These are phyloP conservation scores for Penicillium flavigenum DNA, from an alignment of 495 filamentous ascomycete genomes.

Conservation along the genomic window DNA sequence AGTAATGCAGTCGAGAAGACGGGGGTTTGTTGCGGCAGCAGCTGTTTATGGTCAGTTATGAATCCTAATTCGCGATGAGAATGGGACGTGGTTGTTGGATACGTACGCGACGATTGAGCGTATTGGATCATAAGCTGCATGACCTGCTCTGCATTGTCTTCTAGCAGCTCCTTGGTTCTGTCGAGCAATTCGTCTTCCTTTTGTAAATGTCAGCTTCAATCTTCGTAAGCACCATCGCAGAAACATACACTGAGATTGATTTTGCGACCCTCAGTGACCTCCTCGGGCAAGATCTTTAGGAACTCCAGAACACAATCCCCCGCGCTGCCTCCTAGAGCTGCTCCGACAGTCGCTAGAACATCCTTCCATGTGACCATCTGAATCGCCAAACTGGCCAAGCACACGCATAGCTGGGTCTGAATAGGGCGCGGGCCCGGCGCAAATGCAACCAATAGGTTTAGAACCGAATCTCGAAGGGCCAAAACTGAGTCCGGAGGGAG, in stretches of 20 bases:
- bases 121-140: constrained; percentile 83
- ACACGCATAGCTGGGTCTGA: constrained; percentile 91
- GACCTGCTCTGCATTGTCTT: constrained; percentile 85
- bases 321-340: constrained; percentile 71
- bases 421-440: constrained; percentile 85
- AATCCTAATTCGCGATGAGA: background rate
- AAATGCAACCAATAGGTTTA: constrained; percentile 74
- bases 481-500: constrained; percentile 72
- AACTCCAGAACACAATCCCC: constrained; percentile 90
- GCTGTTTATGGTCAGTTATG: constrained; percentile 29
- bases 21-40: constrained; percentile 79
- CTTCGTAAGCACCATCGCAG: background rate
- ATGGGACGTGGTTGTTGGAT: background rate
- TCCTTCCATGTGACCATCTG: constrained; percentile 97
- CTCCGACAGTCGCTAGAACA: constrained; percentile 77
- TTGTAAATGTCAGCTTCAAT: constrained; percentile 4
- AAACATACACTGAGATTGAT: constrained; percentile 95
- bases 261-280: constrained; percentile 98
- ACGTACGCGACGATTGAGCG: constrained; percentile 82
- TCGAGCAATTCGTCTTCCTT: constrained; percentile 88
- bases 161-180: constrained; percentile 82
- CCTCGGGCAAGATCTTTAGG: constrained; percentile 92
- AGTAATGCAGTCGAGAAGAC: constrained; percentile 88
- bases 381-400: constrained; percentile 87
- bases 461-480: constrained; percentile 75